phyloP scores from a whole-genome alignment of 2,329 filamentous ascomycete species.

The Juglanconis sp. region DNA sequence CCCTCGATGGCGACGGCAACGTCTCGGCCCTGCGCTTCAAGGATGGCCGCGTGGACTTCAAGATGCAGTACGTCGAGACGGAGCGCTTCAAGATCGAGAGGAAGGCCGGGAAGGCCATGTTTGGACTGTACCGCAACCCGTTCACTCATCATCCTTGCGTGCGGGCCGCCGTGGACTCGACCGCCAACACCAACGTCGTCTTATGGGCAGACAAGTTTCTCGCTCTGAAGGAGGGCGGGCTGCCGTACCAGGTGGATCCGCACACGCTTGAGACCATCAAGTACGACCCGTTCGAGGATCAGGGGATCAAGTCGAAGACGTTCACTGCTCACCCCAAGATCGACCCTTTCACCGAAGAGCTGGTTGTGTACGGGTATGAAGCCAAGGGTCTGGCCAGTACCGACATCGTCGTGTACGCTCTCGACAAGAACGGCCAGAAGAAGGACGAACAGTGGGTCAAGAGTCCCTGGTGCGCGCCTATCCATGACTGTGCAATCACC shows the following conservation, averaged over 20 bases:
- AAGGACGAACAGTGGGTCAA: constrained; percentile 31
- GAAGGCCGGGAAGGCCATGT: constrained; percentile 28
- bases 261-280: constrained; percentile 32
- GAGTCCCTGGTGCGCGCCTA: constrained; percentile 29
- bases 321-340: constrained; percentile 38
- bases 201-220: constrained; percentile 42
- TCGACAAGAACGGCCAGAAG: constrained; percentile 26
- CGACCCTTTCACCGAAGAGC: constrained; percentile 33
- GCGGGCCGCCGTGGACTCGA: constrained; percentile 31
- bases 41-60: constrained; percentile 28
- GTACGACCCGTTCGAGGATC: constrained; percentile 34
- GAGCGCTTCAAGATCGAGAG: constrained; percentile 32
- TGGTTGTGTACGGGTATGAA: constrained; percentile 37
- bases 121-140: constrained; percentile 33
- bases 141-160: constrained; percentile 30
- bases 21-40: constrained; percentile 32
- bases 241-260: constrained; percentile 34
- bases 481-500: constrained; percentile 39
- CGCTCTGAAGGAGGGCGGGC: constrained; percentile 40
- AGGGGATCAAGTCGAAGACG: constrained; percentile 29
- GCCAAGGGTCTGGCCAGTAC: constrained; percentile 35
- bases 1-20: constrained; percentile 37
- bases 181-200: constrained; percentile 48
- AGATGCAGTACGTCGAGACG: constrained; percentile 33
- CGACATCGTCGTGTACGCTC: constrained; percentile 32